Evolutionary conservation across 192 early-diverging fungal species (phyloP).

Genomic region (Linnemannia elongata): DNA sequence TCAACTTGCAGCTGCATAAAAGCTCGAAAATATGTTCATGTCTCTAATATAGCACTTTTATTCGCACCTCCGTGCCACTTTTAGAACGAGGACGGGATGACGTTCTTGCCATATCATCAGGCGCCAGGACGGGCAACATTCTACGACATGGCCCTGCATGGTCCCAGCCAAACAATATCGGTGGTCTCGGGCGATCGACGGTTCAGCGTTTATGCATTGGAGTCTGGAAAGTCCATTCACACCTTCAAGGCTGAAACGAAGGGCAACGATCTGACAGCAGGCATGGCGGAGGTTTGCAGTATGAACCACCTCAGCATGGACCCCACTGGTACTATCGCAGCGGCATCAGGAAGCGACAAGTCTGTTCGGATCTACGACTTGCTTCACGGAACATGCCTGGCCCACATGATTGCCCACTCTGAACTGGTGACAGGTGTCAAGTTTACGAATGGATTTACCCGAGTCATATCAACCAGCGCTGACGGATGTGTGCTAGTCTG

Average conservation of each 20-base stretch:
- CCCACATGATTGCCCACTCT: constrained; percentile 73
- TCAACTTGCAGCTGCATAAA: not conserved
- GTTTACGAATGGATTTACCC: constrained; percentile 66
- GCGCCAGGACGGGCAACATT: constrained; percentile 76
- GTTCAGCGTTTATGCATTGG: constrained; percentile 71
- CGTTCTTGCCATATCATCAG: constrained; percentile 75
- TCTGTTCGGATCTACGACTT: constrained; percentile 80
- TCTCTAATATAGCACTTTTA: not conserved
- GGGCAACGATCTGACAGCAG: constrained; percentile 54
- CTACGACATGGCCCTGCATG: constrained; percentile 79
- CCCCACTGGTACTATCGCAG: constrained; percentile 76
- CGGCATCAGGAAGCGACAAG: constrained; percentile 76
- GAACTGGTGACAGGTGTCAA: constrained; percentile 80
- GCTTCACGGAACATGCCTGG: constrained; percentile 69
- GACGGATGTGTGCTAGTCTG: constrained; percentile 87
- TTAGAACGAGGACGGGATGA: constrained; percentile 36
- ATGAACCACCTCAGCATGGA: constrained; percentile 77
- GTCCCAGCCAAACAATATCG: constrained; percentile 66
- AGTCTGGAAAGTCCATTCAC: constrained; percentile 75
- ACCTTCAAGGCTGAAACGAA: constrained; percentile 70
- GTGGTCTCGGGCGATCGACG: constrained; percentile 80
- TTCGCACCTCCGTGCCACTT: not conserved
- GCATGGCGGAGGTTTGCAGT: constrained; percentile 63
- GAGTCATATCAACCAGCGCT: constrained; percentile 75
- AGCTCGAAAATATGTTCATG: too few relatives aligned